Evolutionary conservation across 2,329 filamentous ascomycete species (phyloP).

Genomic region (Aspergillus sojae): DNA sequence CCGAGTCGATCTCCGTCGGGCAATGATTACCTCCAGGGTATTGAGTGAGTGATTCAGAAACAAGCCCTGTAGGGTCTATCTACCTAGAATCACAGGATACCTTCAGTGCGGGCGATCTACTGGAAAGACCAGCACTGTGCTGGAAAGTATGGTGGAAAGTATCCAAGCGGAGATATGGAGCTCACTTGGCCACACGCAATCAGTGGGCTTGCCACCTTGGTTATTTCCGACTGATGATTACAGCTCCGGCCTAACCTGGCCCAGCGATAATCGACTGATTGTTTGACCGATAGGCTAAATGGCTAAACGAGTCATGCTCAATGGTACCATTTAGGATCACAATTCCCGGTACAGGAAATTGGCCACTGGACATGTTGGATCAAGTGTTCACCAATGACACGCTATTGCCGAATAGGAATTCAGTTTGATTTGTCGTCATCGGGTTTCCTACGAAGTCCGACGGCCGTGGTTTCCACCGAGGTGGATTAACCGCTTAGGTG

Average conservation of each 20-base stretch:
- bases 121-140: neutral
- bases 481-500: neutral
- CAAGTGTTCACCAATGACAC: neutral
- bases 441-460: neutral
- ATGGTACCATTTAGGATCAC: neutral
- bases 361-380: neutral
- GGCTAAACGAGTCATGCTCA: neutral
- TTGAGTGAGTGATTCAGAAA: neutral
- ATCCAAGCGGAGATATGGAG: neutral
- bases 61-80: neutral
- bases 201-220: neutral
- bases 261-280: neutral
- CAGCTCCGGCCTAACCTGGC: neutral
- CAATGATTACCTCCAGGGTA: neutral
- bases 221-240: neutral
- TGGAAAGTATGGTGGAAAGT: neutral
- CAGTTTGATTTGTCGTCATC: neutral
- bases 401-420: neutral
- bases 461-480: neutral
- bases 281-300: neutral
- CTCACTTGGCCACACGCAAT: neutral
- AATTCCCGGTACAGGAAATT: neutral
- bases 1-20: conserved; percentile 4
- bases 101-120: neutral
- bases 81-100: neutral